Conservation (phyloP, 768 basidiomycete species). For the Phallus indusiatus region DNA sequence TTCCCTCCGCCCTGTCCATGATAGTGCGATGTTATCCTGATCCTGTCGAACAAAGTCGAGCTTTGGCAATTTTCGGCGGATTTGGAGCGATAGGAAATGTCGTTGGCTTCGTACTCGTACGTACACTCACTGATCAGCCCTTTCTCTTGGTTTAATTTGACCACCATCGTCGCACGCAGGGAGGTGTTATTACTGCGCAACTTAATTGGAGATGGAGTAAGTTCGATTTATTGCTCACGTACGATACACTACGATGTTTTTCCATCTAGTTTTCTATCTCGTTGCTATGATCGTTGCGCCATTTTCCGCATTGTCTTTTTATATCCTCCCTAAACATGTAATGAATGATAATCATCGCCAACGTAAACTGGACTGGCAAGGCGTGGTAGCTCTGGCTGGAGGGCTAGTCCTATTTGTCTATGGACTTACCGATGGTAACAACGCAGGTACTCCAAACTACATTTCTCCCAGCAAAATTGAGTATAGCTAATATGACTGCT, state of each 20-base stretch:
- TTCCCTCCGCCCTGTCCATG: slow-evolving; percentile 39
- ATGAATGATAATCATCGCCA: neutral
- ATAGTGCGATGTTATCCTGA: slow-evolving; percentile 42
- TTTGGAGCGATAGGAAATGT: slow-evolving; percentile 38
- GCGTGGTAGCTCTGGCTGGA: slow-evolving; percentile 8
- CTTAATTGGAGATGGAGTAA: slow-evolving; percentile 8
- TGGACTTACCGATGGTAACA: slow-evolving; percentile 34
- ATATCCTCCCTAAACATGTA: slow-evolving; percentile 25
- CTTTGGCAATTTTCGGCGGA: slow-evolving; percentile 38
- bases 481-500: neutral
- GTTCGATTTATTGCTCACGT: neutral
- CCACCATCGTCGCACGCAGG: slow-evolving; percentile 18
- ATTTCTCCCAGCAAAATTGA: neutral
- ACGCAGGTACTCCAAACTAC: slow-evolving; percentile 10
- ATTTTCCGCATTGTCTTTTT: slow-evolving; percentile 23
- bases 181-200: slow-evolving; percentile 4
- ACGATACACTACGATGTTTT: neutral
- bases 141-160: neutral
- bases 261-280: slow-evolving; percentile 35
- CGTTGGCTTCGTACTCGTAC: slow-evolving; percentile 3
- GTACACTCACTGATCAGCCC: neutral
- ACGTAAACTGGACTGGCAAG: neutral
- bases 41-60: slow-evolving; percentile 35
- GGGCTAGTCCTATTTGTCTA: slow-evolving; percentile 27
- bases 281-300: slow-evolving; percentile 28